These are phyloP conservation scores for Phytopythium montanum DNA, from an alignment of 352 stramenopile species.

Conservation along the genomic window DNA sequence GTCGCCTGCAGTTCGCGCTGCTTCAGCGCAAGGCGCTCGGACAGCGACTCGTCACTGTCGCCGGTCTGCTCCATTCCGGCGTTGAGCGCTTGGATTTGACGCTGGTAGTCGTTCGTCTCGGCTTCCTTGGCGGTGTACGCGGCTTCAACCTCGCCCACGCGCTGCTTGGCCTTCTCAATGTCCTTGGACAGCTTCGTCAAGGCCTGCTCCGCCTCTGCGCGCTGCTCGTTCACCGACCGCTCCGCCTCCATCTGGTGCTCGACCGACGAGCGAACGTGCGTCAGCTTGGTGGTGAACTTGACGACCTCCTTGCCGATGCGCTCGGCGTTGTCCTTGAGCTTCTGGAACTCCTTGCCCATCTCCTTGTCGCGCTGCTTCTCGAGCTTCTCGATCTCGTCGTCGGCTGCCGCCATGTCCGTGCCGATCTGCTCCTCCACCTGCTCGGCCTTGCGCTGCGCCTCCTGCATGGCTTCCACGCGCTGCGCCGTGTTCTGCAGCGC, in stretches of 20 bases:
- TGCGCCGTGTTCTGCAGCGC: slow-evolving; percentile 84
- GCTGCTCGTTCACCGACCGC: slow-evolving; percentile 60
- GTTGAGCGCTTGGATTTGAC: slow-evolving; percentile 86
- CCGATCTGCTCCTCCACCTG: slow-evolving; percentile 49
- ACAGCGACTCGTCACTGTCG: slow-evolving; percentile 72
- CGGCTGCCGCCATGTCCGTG: slow-evolving; percentile 70
- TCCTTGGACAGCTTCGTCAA: slow-evolving; percentile 83
- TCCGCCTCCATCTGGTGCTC: slow-evolving; percentile 63
- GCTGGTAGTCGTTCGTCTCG: slow-evolving; percentile 70
- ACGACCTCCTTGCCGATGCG: slow-evolving; percentile 78
- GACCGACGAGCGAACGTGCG: slow-evolving; percentile 68
- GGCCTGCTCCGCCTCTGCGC: slow-evolving; percentile 69
- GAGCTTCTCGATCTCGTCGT: slow-evolving; percentile 81
- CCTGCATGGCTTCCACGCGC: slow-evolving; percentile 88
- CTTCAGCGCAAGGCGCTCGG: slow-evolving; percentile 70
- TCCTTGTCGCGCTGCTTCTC: slow-evolving; percentile 78
- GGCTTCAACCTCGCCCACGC: slow-evolving; percentile 48
- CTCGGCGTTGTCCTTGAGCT: slow-evolving; percentile 79
- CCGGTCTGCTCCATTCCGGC: slow-evolving; percentile 77
- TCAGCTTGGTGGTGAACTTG: slow-evolving; percentile 80
- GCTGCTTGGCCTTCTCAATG: slow-evolving; percentile 70
- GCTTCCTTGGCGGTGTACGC: slow-evolving; percentile 46
- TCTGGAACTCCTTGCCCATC: slow-evolving; percentile 82
- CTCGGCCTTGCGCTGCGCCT: slow-evolving; percentile 70
- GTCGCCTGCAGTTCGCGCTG: slow-evolving; percentile 78